These are phyloP conservation scores for Fremontodendron californicum DNA, from an alignment of 345 rosid genomes.

Conservation along the genomic window DNA sequence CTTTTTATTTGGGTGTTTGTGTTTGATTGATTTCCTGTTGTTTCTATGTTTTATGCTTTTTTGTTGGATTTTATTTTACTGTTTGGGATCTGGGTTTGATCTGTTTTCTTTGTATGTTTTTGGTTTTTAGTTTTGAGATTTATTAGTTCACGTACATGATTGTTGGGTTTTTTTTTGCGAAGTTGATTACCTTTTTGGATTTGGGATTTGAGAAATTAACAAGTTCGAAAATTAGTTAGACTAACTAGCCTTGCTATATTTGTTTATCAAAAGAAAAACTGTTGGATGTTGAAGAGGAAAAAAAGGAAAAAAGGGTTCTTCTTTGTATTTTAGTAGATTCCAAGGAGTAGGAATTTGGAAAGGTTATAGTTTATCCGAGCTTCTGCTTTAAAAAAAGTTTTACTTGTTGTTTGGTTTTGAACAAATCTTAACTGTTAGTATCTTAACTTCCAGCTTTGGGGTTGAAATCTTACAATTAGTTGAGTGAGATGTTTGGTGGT, in stretches of 20 bases:
- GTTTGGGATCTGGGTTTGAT: conserved; percentile 31
- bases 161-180: not conserved
- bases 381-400: not conserved
- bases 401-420: not conserved
- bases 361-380: not conserved
- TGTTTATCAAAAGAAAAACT: not conserved
- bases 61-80: not conserved
- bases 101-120: not conserved
- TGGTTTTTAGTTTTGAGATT: conserved; percentile 4
- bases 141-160: not conserved
- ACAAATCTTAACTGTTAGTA: not conserved
- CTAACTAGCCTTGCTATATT: not conserved
- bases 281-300: not conserved
- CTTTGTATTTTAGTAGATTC: not conserved
- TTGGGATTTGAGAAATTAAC: conserved; percentile 2
- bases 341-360: not conserved
- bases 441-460: not conserved
- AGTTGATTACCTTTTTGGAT: not conserved
- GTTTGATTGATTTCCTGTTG: not conserved
- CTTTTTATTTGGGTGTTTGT: not conserved
- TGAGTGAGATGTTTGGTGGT: not conserved
- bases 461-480: not conserved
- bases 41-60: not conserved
- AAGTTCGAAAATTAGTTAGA: not conserved
- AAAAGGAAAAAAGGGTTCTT: not conserved